phyloP scores from a whole-genome alignment of 768 basidiomycete genomes.

The Russula sp. region DNA sequence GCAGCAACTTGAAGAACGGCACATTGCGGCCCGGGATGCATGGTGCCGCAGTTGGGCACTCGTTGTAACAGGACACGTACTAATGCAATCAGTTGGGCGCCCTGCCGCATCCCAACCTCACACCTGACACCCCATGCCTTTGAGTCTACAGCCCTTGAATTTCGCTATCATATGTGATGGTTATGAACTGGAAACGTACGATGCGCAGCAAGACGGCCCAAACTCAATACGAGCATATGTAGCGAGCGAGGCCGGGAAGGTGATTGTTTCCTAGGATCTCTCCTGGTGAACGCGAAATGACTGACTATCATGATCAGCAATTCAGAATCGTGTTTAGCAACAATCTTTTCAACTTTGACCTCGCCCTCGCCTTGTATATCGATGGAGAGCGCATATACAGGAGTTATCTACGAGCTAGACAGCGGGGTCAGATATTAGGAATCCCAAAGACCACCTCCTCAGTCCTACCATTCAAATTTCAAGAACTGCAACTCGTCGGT shows the following conservation, averaged over 20 bases:
- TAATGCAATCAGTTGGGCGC: no score
- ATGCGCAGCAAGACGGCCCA: constrained; percentile 1
- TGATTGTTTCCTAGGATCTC: not conserved
- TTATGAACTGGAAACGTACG: constrained; percentile 3
- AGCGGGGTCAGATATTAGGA: not conserved
- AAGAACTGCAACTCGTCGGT: constrained; percentile 22
- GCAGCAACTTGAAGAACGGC: no score
- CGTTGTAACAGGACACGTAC: no score
- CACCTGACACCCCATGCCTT: constrained; percentile 14
- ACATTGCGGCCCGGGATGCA: no score
- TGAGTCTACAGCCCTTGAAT: constrained; percentile 1
- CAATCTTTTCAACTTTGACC: not conserved
- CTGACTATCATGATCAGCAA: not conserved
- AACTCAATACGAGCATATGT: constrained; percentile 3
- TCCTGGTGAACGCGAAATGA: not conserved
- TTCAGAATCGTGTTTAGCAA: constrained; percentile 10
- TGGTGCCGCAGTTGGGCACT: no score
- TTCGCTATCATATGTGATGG: constrained; percentile 13
- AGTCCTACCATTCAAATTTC: constrained; percentile 21
- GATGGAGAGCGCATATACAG: constrained; percentile 5
- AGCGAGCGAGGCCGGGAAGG: constrained; percentile 23
- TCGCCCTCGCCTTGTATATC: not conserved
- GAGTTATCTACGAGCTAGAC: not conserved
- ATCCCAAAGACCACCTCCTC: not conserved
- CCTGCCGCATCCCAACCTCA: not conserved